Base-by-base conservation (phyloP, 768 basidiomycete species). In the Leccinum variicolor region DNA sequence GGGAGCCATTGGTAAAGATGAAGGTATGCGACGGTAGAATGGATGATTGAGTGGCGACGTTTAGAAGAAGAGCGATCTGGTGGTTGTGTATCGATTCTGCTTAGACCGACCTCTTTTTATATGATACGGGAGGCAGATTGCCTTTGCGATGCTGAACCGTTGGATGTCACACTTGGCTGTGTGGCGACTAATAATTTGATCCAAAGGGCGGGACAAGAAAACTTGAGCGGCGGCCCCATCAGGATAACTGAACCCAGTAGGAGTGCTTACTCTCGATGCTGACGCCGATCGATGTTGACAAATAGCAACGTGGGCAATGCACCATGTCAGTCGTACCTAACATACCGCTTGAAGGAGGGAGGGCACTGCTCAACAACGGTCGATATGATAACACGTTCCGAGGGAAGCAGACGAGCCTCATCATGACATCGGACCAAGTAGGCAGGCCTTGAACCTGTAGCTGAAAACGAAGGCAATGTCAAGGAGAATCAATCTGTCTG, bases 91-190 rank as follows among this genome's bases (percentile, higher is more conserved):
- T 50, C 49, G 39, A 50, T 23, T 49, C 48, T 58, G 57, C 51
- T 56, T 21, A 48, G 46, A 54, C 21, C n/a, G 33, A 48, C 56
- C 56, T 26, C 54, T 56, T 67, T 41, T 63, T 70, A 71, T 69
- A 71, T 48, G 19, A 41, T 14, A 19, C 21, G 41, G 15, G 33
- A 36, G 36, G 36, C 53, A 31, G 31, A 51, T 29, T 29, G 41
- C 10, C 21, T 21, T 28, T 21, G 57, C 33, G 47, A 50, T 25
- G 41, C 25, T n/a, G 34, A 52, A 36, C 19, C 1, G 8, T 41
- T 21, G 4, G 21, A 23, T 19, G 39, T 41, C 8, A 6, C 11
- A 19, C 19, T 25, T 21, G 28, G 47, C 53, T 53, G 49, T 49
- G 56, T 47, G 31, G 26, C 1, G 52, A 29, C 23, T 10, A 34